Evolutionary conservation across 2,329 filamentous ascomycete genomes (phyloP).

Genomic region (Cladosporium sp.): DNA sequence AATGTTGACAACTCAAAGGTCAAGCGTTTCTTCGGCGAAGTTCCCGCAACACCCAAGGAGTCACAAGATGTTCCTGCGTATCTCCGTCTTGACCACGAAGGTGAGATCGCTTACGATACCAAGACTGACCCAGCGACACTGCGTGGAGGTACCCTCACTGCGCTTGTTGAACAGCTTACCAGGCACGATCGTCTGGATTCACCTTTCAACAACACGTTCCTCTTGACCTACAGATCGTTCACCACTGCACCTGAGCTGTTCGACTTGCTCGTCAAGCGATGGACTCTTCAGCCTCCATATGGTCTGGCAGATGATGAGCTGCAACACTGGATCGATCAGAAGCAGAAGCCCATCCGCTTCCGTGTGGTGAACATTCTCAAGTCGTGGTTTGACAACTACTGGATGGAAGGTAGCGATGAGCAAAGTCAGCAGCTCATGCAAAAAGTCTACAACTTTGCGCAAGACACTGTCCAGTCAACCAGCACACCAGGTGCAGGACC

Average conservation of each 20-base stretch:
- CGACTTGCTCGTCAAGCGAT: slow-evolving; percentile 86
- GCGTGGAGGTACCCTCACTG: slow-evolving; percentile 85
- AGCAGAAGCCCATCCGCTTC: slow-evolving; percentile 94
- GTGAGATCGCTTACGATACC: slow-evolving; percentile 84
- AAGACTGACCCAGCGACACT: slow-evolving; percentile 75
- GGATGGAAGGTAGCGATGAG: slow-evolving; percentile 93
- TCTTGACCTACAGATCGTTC: slow-evolving; percentile 94
- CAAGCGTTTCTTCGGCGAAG: slow-evolving; percentile 54
- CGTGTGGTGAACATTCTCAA: slow-evolving; percentile 97
- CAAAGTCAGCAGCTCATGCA: slow-evolving; percentile 82
- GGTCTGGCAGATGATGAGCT: slow-evolving; percentile 74
- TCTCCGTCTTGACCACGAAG: slow-evolving; percentile 81
- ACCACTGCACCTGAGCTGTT: slow-evolving; percentile 89
- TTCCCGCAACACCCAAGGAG: slow-evolving; percentile 47
- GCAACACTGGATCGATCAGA: slow-evolving; percentile 85
- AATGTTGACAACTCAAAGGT: slow-evolving; percentile 50
- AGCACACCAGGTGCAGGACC: slow-evolving; percentile 87
- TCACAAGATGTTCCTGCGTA: slow-evolving; percentile 81
- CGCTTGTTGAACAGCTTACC: slow-evolving; percentile 90
- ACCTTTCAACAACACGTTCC: slow-evolving; percentile 95
- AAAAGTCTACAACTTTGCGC: slow-evolving; percentile 86
- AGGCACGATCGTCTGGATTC: slow-evolving; percentile 94
- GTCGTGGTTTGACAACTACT: slow-evolving; percentile 97
- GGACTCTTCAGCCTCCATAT: slow-evolving; percentile 87
- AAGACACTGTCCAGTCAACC: slow-evolving; percentile 87